Conservation (phyloP, 768 basidiomycete species). For the Russula abietina region DNA sequence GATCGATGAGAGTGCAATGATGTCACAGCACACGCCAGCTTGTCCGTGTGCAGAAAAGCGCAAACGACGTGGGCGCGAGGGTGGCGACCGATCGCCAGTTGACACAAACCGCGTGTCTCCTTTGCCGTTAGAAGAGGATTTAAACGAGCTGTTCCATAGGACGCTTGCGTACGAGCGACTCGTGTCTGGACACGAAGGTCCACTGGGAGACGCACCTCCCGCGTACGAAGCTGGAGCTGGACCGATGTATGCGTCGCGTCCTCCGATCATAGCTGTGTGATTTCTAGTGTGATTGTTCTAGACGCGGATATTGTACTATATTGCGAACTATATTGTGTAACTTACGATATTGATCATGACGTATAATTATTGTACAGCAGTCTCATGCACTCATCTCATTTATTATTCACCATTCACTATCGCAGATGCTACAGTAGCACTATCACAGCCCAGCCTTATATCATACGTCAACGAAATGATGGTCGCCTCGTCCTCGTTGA, state of each 20-base stretch:
- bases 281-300: not conserved
- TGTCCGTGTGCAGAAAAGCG: conserved; percentile 11
- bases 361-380: not conserved
- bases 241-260: not conserved
- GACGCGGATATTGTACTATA: not conserved
- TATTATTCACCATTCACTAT: not conserved
- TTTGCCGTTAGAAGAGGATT: conserved; percentile 19
- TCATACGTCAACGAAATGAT: too few relatives aligned
- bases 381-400: not conserved
- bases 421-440: too few relatives aligned
- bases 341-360: not conserved
- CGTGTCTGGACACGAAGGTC: conserved; percentile 75
- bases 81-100: not conserved
- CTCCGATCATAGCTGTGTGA: not conserved
- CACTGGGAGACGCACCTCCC: conserved; percentile 80
- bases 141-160: conserved; percentile 42
- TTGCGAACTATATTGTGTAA: not conserved
- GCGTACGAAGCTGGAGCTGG: conserved; percentile 43
- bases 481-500: too few relatives aligned
- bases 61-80: not conserved
- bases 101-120: not conserved
- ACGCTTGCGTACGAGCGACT: conserved; percentile 58
- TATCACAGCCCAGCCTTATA: too few relatives aligned
- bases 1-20: conserved; percentile 1
- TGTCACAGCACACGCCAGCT: not conserved